These are phyloP conservation scores for Astragalus glycyphyllos DNA, from an alignment of 306 rosid genomes.

Conservation along the genomic window DNA sequence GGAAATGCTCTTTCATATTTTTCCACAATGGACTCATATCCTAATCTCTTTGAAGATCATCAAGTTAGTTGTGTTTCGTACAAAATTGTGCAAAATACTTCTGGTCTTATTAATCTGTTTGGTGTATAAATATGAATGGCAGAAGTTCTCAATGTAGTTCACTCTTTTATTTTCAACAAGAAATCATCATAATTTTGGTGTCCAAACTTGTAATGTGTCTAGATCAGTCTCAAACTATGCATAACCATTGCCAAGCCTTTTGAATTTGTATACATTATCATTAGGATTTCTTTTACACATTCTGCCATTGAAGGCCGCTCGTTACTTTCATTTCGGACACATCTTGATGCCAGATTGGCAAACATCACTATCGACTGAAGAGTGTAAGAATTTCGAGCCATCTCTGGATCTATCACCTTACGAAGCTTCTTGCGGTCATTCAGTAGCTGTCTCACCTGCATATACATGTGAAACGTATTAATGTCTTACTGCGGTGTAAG, in stretches of 20 bases:
- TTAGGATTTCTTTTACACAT: constrained; percentile 78
- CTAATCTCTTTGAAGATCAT: constrained; percentile 40
- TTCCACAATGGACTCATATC: constrained; percentile 34
- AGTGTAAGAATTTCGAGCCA: constrained; percentile 76
- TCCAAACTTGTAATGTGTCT: constrained; percentile 38
- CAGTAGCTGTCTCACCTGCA: constrained; percentile 77
- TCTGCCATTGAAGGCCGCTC: constrained; percentile 89
- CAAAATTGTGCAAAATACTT: constrained; percentile 40
- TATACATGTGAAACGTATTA: constrained; percentile 37
- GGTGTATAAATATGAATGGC: constrained; percentile 35
- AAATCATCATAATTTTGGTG: constrained; percentile 30
- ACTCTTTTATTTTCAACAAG: constrained; percentile 40
- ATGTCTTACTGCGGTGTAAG: too few species aligned
- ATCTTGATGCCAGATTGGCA: constrained; percentile 92
- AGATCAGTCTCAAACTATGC: constrained; percentile 69
- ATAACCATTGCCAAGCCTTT: constrained; percentile 68
- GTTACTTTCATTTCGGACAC: constrained; percentile 78
- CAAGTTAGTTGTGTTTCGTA: constrained; percentile 38
- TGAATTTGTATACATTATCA: constrained; percentile 70
- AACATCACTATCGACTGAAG: constrained; percentile 83
- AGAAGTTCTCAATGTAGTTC: constrained; percentile 23
- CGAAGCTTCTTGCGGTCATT: constrained; percentile 82
- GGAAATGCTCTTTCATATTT: constrained; percentile 37
- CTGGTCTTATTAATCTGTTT: constrained; percentile 39
- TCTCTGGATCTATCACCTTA: constrained; percentile 84